These are phyloP conservation scores for Neospermospora avenae DNA, from an alignment of 2,329 filamentous ascomycete genomes.

Conservation along the genomic window DNA sequence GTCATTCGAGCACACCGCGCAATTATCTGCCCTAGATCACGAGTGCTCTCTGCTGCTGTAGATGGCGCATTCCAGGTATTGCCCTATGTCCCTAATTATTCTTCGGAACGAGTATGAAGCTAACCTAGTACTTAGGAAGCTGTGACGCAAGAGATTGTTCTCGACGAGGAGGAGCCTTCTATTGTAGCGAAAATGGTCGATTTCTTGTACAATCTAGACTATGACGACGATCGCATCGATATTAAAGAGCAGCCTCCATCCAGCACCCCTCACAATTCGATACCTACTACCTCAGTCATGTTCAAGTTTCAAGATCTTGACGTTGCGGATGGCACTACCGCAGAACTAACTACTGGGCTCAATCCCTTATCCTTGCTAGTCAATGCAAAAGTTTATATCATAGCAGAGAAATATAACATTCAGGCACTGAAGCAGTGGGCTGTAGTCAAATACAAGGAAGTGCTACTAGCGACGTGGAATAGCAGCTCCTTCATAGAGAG, in stretches of 20 bases:
- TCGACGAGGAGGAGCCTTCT: background rate
- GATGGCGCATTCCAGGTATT: background rate
- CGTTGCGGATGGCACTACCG: background rate
- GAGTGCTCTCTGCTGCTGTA: background rate
- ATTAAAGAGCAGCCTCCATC: no score
- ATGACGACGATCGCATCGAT: background rate
- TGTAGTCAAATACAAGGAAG: background rate
- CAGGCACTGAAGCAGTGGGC: background rate
- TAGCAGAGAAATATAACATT: background rate
- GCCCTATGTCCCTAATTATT: background rate
- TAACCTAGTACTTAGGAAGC: background rate
- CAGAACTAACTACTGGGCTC: background rate
- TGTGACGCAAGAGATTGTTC: background rate
- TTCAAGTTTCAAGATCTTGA: background rate
- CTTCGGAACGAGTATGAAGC: background rate
- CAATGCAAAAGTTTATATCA: background rate
- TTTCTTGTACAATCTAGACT: background rate
- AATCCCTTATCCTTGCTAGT: background rate
- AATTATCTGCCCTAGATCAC: background rate
- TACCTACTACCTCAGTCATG: no score
- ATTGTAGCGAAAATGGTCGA: background rate
- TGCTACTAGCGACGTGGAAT: background rate
- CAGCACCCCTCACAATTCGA: no score
- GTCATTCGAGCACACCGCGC: no score
- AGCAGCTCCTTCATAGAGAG: background rate